phyloP scores from a whole-genome alignment of 2,329 filamentous ascomycete genomes.

The Pseudogymnoascus sp. region DNA sequence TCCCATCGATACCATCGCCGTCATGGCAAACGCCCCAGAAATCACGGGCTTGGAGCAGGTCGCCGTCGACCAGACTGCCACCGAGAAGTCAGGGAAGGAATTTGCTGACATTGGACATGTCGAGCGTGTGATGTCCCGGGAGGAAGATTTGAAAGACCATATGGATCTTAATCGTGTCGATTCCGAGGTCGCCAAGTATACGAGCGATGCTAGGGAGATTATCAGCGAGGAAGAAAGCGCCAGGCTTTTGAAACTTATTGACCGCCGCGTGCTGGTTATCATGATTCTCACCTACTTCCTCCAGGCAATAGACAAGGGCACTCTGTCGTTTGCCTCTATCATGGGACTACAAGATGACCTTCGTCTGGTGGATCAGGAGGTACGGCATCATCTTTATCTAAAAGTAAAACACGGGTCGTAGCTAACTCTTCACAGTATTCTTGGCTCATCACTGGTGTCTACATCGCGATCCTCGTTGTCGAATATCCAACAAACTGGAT shows the following conservation, averaged over 20 bases:
- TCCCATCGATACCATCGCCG: background rate
- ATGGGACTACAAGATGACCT: conserved; percentile 46
- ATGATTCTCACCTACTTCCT: conserved; percentile 71
- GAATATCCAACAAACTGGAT: conserved; percentile 16
- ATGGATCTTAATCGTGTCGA: conserved; percentile 56
- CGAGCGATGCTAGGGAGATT: conserved; percentile 44
- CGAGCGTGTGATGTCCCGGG: conserved; percentile 36
- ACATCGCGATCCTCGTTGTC: conserved; percentile 42
- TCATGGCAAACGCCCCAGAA: background rate
- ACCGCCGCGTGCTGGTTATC: conserved; percentile 57
- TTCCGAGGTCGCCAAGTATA: conserved; percentile 63
- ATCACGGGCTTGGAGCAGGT: background rate
- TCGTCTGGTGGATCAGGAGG: conserved; percentile 18
- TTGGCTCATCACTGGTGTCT: conserved; percentile 68
- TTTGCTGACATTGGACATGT: conserved; percentile 32
- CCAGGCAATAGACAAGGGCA: conserved; percentile 61
- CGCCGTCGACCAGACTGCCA: background rate
- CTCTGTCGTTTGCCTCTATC: conserved; percentile 53
- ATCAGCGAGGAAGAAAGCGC: conserved; percentile 53
- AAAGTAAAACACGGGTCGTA: conserved; percentile 9
- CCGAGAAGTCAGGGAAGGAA: background rate
- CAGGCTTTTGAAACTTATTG: conserved; percentile 56
- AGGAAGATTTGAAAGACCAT: conserved; percentile 41
- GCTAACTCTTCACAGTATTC: conserved; percentile 42
- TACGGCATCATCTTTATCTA: conserved; percentile 2